A percentile compares a stretch with the other conserved stretches of the same genome.
Conservation (phyloP, 176 grass and related monocot species). For the Raddia distichophylla region DNA sequence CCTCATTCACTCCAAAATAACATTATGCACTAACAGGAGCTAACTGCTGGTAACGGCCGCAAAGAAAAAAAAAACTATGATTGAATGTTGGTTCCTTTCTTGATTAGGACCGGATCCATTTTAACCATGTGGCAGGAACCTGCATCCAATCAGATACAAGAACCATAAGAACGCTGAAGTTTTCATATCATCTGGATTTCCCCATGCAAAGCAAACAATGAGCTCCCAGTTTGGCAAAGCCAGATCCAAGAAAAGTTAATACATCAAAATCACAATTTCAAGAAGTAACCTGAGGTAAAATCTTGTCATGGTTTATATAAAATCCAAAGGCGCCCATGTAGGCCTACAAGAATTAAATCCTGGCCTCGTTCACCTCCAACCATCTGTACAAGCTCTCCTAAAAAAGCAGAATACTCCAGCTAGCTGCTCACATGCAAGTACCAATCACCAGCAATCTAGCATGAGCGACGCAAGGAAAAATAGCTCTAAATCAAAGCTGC, state of each 20-base stretch:
- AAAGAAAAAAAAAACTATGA: too few relatives aligned
- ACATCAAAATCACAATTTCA: background rate
- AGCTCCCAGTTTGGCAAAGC: background rate
- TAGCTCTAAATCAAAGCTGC: background rate
- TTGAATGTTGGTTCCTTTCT: slow-evolving; percentile 19
- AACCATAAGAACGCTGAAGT: slow-evolving; percentile 29
- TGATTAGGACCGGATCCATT: slow-evolving; percentile 32
- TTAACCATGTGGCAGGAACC: slow-evolving; percentile 25
- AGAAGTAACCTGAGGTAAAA: background rate
- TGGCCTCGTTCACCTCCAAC: slow-evolving; percentile 8
- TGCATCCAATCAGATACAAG: slow-evolving; percentile 38
- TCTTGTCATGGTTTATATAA: slow-evolving; percentile 16
- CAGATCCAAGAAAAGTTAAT: slow-evolving; percentile 4
- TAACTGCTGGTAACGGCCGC: too few relatives aligned
- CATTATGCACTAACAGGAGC: too few relatives aligned
- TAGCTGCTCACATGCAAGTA: background rate
- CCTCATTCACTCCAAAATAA: too few relatives aligned
- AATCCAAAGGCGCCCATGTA: background rate
- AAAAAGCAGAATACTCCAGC: slow-evolving; percentile 21
- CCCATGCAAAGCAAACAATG: slow-evolving; percentile 16
- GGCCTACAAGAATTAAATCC: slow-evolving; percentile 40
- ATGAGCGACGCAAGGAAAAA: background rate
- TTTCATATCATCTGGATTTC: background rate
- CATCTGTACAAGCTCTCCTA: slow-evolving; percentile 8
- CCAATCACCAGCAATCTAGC: slow-evolving; percentile 18